phyloP scores from a whole-genome alignment of 371 early-diverging fungal genomes.

The Lichtheimia ornata region DNA sequence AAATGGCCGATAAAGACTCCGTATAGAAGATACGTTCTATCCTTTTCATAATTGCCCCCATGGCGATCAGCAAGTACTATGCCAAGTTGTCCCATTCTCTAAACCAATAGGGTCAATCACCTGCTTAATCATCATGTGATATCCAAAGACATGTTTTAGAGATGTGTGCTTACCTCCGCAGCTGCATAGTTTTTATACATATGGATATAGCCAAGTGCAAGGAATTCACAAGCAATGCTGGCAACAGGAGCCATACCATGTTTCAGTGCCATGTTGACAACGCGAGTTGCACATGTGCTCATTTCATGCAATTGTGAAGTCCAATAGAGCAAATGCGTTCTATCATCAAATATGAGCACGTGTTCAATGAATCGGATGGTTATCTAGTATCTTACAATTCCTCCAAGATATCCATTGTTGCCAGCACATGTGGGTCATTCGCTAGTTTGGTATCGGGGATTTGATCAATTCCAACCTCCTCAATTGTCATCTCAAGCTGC shows the following conservation, averaged over 20 bases:
- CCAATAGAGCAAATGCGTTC: conserved; percentile 27
- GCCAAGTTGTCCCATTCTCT: conserved; percentile 33
- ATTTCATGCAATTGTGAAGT: conserved; percentile 31
- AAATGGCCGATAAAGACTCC: conserved; percentile 27
- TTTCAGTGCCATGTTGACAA: conserved; percentile 29
- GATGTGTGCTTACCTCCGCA: conserved; percentile 17
- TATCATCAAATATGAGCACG: no score
- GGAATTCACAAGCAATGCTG: conserved; percentile 27
- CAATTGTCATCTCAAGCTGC: conserved; percentile 14
- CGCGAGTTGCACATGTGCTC: conserved; percentile 32
- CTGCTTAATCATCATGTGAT: no score
- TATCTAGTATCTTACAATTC: conserved; percentile 28
- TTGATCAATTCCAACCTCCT: conserved; percentile 20
- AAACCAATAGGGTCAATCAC: no score
- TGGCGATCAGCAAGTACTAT: conserved; percentile 24
- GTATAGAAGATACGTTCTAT: conserved; percentile 30
- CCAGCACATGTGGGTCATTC: conserved; percentile 22
- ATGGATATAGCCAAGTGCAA: conserved; percentile 32
- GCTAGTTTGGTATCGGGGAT: conserved; percentile 18
- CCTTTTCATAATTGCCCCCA: conserved; percentile 32
- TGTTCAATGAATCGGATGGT: no score
- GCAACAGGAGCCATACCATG: conserved; percentile 29
- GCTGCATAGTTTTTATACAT: conserved; percentile 22
- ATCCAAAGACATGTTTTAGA: no score
- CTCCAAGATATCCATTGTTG: conserved; percentile 37